phyloP scores from a whole-genome alignment of 495 filamentous ascomycete genomes.

The Aspergillus kassunensis region DNA sequence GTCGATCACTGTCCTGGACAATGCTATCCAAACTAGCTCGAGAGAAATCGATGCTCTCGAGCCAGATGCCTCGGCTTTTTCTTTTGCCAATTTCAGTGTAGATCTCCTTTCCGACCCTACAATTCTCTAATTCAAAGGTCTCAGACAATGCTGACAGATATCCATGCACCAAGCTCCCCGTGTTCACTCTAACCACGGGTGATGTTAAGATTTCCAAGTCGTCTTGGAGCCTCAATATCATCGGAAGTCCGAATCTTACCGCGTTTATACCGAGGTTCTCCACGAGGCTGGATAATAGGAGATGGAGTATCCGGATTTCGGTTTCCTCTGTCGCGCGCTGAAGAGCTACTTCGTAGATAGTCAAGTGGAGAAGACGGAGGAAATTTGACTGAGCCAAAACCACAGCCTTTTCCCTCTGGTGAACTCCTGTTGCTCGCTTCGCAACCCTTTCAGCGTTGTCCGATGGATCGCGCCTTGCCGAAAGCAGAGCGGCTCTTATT shows the following conservation, averaged over 20 bases:
- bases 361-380: constrained; percentile 78
- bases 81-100: constrained; percentile 71
- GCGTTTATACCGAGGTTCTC: constrained; percentile 81
- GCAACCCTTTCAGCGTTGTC: constrained; percentile 38
- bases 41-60: constrained; percentile 57
- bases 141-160: constrained; percentile 78
- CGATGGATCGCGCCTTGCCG: constrained; percentile 26
- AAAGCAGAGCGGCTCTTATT: constrained; percentile 35
- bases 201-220: constrained; percentile 56
- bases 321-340: constrained; percentile 64
- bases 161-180: constrained; percentile 80
- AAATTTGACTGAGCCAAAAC: constrained; percentile 61
- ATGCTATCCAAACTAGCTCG: constrained; percentile 49
- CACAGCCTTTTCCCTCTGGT: constrained; percentile 53
- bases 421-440: constrained; percentile 51
- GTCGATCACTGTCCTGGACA: constrained; percentile 21
- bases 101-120: constrained; percentile 61
- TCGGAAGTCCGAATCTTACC: constrained; percentile 71
- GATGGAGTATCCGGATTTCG: constrained; percentile 71
- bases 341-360: constrained; percentile 78
- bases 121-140: constrained; percentile 70
- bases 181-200: constrained; percentile 61
- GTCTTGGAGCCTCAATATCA: constrained; percentile 83
- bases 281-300: constrained; percentile 67
- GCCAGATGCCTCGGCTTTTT: constrained; percentile 69